phyloP scores from a whole-genome alignment of 208 protist species.

The Acanthamoeba royreba region DNA sequence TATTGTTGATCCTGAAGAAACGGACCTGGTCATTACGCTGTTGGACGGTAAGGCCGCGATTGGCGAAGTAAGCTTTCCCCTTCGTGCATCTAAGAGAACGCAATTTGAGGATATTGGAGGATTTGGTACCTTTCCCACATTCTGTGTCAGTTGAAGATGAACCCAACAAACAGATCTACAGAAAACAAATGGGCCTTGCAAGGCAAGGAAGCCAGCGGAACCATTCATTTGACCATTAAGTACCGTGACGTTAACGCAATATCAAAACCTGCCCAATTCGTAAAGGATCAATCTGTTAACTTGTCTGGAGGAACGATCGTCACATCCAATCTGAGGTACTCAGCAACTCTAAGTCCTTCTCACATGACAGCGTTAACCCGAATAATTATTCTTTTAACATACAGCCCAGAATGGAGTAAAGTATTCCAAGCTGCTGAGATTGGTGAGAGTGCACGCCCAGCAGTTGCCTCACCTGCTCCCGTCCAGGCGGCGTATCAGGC shows the following conservation, averaged over 20 bases:
- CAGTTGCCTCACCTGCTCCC: not conserved
- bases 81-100: not conserved
- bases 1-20: constrained; percentile 37
- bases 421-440: not conserved
- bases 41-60: constrained; percentile 12
- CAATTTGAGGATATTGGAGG: constrained; percentile 19
- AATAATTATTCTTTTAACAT: not conserved
- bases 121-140: not conserved
- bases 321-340: not conserved
- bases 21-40: not conserved
- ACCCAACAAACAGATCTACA: not conserved
- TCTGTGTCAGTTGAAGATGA: not conserved
- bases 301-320: not conserved
- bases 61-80: not conserved
- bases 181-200: not conserved
- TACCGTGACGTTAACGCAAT: not conserved
- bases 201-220: not conserved
- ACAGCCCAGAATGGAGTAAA: constrained; percentile 20
- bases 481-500: not conserved
- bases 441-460: not conserved
- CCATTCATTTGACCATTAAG: not conserved
- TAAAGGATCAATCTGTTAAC: not conserved
- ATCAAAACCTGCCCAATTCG: not conserved
- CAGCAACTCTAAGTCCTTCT: not conserved
- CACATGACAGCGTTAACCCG: too few species aligned